Conservation (phyloP, 805 yeast genomes). For the Lachancea sp. region DNA sequence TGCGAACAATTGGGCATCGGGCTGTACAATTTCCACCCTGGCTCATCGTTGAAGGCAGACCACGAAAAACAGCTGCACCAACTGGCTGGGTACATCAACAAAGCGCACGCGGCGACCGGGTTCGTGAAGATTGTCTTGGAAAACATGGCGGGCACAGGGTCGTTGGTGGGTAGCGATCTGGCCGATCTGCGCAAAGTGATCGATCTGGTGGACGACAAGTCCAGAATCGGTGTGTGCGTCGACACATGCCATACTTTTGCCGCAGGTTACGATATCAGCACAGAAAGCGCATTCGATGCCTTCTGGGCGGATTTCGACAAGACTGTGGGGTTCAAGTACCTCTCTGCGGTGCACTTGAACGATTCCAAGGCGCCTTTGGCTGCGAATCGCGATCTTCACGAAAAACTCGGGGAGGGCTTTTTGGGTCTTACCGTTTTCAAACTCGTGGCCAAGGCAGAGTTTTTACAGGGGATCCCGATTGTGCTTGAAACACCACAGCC, state of each 20-base stretch:
- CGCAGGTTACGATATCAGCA: constrained; percentile 86
- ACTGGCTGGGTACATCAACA: constrained; percentile 74
- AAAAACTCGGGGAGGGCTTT: constrained; percentile 82
- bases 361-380: constrained; percentile 93
- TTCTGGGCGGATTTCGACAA: constrained; percentile 78
- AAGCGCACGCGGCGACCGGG: constrained; percentile 63
- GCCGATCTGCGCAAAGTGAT: constrained; percentile 74
- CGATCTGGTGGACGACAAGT: constrained; percentile 68
- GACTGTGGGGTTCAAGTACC: constrained; percentile 64
- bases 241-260: constrained; percentile 97
- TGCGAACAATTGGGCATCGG: constrained; percentile 86
- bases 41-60: constrained; percentile 74
- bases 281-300: constrained; percentile 45
- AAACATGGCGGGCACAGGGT: constrained; percentile 97
- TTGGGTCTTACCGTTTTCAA: constrained; percentile 82
- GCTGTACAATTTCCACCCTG: constrained; percentile 87
- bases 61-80: constrained; percentile 56
- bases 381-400: constrained; percentile 87
- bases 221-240: constrained; percentile 88
- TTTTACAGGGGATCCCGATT: constrained; percentile 64
- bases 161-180: constrained; percentile 74
- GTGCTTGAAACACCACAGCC: constrained; percentile 82
- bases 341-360: constrained; percentile 79
- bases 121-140: constrained; percentile 87
- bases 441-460: constrained; percentile 59